A percentile compares a stretch with the other conserved stretches of the same genome.
phyloP scores from a whole-genome alignment of 2,329 filamentous ascomycete genomes.

The Trichocomaceae sp. region DNA sequence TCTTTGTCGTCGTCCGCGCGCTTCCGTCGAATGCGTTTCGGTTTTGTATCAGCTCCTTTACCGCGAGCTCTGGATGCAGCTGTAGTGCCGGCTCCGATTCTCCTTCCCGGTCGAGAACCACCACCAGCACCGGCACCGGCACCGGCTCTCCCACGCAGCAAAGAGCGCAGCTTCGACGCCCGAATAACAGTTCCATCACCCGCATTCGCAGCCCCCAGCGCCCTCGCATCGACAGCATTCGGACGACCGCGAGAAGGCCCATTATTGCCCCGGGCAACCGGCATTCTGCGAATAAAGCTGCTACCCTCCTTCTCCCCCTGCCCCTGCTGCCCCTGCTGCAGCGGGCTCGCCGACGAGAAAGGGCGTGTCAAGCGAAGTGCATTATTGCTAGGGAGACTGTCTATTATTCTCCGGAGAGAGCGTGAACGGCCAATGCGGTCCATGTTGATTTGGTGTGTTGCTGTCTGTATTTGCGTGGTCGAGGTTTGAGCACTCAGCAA shows the following conservation, averaged over 20 bases:
- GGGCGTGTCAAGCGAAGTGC: constrained; percentile 4
- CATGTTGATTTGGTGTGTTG: constrained; percentile 1
- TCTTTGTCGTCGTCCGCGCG: constrained; percentile 21
- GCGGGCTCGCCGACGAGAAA: not conserved
- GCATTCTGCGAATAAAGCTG: not conserved
- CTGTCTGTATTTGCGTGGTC: not conserved
- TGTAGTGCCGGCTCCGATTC: not conserved
- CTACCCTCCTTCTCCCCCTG: too few relatives aligned
- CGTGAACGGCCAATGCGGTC: constrained; percentile 3
- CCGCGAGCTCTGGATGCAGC: constrained; percentile 4
- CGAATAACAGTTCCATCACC: constrained; percentile 29
- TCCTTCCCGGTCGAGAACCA: not conserved
- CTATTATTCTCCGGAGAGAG: not conserved
- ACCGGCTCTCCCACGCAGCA: constrained; percentile 19
- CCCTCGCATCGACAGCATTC: constrained; percentile 31
- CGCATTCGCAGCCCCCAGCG: constrained; percentile 27
- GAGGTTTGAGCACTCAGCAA: not conserved
- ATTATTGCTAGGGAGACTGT: constrained; percentile 5
- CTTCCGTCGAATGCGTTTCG: constrained; percentile 11
- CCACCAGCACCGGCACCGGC: constrained; percentile 11
- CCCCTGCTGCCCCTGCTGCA: not conserved
- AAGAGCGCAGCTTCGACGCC: constrained; percentile 19
- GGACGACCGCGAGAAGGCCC: constrained; percentile 16
- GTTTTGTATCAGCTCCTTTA: constrained; percentile 10
- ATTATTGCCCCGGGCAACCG: not conserved